These are phyloP conservation scores for Polyporus tsugae DNA, from an alignment of 1,284 basidiomycete species.

Conservation along the genomic window DNA sequence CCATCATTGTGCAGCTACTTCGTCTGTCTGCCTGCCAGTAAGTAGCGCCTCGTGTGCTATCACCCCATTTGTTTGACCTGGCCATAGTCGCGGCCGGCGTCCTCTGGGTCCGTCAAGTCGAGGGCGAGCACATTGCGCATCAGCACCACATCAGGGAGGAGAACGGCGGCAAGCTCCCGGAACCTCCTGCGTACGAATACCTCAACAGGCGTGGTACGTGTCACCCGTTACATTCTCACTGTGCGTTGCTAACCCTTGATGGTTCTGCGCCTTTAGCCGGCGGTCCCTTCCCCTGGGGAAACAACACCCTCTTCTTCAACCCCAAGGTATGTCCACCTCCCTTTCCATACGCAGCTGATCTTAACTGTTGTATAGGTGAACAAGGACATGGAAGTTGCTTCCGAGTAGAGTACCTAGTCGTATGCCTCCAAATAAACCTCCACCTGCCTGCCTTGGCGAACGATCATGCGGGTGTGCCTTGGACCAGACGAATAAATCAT, in stretches of 20 bases:
- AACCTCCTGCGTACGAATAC: constrained; percentile 77
- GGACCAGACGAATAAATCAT: background rate
- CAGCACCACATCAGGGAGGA: constrained; percentile 76
- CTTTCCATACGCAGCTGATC: background rate
- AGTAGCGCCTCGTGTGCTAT: constrained; percentile 40
- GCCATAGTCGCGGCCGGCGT: constrained; percentile 65
- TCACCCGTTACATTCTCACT: background rate
- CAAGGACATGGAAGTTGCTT: constrained; percentile 61
- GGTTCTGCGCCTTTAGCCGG: background rate
- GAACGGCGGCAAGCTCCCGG: constrained; percentile 79
- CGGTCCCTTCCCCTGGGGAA: constrained; percentile 79
- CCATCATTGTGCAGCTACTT: constrained; percentile 62
- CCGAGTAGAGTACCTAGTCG: constrained; percentile 38
- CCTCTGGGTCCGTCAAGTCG: constrained; percentile 80
- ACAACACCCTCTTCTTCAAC: constrained; percentile 85
- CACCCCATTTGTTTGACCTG: constrained; percentile 22
- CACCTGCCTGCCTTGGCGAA: background rate
- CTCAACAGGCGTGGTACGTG: constrained; percentile 67
- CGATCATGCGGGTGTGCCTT: background rate
- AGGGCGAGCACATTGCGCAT: constrained; percentile 79
- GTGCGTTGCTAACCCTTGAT: background rate
- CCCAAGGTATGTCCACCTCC: constrained; percentile 56
- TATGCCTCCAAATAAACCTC: constrained; percentile 2
- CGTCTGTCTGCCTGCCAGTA: constrained; percentile 78
- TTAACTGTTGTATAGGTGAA: constrained; percentile 52